Evolutionary conservation across 805 yeast genomes (phyloP), one percentile per base, ranked within the genome.

Genomic region (Wickerhamomyces chaumierensis): DNA sequence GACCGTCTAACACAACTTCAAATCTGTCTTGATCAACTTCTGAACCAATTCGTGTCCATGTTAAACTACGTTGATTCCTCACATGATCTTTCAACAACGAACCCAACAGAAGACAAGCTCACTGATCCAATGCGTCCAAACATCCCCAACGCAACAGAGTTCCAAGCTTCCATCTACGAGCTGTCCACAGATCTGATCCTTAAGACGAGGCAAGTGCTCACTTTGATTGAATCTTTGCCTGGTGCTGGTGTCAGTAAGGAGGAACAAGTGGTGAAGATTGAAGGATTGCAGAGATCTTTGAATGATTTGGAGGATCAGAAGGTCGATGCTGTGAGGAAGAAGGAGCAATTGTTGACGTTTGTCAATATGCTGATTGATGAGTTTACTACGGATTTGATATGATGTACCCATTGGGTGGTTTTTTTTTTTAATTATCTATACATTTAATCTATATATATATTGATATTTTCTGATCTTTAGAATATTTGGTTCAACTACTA

Each of bases 1-100:
- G 97, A 88, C 60, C 68, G 96, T 53, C 65, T 88, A 29, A 85
- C 96, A 2, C 97, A 88, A 56, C 69, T 88, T 18, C 97, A 88
- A 52, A 71, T 83, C 34, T 85, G 96, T 49, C 65, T 88, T 29
- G 97, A 88, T 57, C 68, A 74, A 54, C 69, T 83, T 42, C 72
- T 80, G 42, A 92, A 83, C 44, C 88, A 81, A 59, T 80, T 83
- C 61, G 75, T 78, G 48, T 84, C 90, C 2, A 77, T 92, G 3
- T 62, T 82, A 38, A 79, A 80, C 52, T 83, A 81, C 52, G 81
- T 86, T 5, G 94, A 86, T 52, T 77, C 78, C 51, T 77, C 77
- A 51, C 94, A 75, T 51, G 81, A 71, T 42, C 72, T 77, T 41
- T 68, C 68, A 18, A 70, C 76, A 2, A 50, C 61, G 8, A 68